phyloP scores from a whole-genome alignment of 2,329 filamentous ascomycete genomes.

The Elsinoe australis region DNA sequence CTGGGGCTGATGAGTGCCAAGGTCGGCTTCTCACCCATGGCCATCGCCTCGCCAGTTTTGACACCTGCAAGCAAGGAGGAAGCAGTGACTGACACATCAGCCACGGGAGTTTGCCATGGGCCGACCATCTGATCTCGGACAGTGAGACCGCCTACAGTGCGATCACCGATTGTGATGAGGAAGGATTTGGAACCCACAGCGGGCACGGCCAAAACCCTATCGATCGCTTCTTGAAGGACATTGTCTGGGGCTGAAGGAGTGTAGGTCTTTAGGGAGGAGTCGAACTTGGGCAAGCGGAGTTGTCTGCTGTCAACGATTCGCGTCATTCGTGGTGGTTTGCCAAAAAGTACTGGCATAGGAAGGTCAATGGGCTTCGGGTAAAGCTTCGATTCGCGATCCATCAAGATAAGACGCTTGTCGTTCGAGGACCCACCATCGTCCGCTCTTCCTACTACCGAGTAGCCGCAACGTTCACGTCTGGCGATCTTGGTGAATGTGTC shows the following conservation, averaged over 20 bases:
- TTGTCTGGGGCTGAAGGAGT: conserved; percentile 43
- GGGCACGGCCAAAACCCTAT: conserved; percentile 74
- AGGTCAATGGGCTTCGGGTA: conserved; percentile 77
- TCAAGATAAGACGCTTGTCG: conserved; percentile 66
- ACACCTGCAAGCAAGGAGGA: conserved; percentile 67
- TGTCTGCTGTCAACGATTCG: conserved; percentile 64
- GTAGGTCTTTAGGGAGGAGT: conserved; percentile 63
- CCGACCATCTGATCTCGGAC: conserved; percentile 92
- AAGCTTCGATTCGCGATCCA: conserved; percentile 68
- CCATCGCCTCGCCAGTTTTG: conserved; percentile 88
- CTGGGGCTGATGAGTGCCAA: conserved; percentile 82
- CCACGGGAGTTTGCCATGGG: conserved; percentile 88
- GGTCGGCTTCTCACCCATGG: conserved; percentile 87
- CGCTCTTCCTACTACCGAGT: conserved; percentile 81
- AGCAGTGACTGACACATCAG: conserved; percentile 87
- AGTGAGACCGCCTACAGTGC: conserved; percentile 82
- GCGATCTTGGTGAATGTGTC: conserved; percentile 63
- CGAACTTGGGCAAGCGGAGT: conserved; percentile 61
- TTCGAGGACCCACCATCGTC: conserved; percentile 53
- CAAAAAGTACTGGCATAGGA: conserved; percentile 81
- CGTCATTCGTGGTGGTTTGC: conserved; percentile 75
- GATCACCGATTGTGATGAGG: conserved; percentile 91
- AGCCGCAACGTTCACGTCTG: conserved; percentile 81
- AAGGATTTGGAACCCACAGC: conserved; percentile 96
- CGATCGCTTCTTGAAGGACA: conserved; percentile 56